phyloP scores from a whole-genome alignment of 2,329 filamentous ascomycete species.

The Xylariaceae sp. region DNA sequence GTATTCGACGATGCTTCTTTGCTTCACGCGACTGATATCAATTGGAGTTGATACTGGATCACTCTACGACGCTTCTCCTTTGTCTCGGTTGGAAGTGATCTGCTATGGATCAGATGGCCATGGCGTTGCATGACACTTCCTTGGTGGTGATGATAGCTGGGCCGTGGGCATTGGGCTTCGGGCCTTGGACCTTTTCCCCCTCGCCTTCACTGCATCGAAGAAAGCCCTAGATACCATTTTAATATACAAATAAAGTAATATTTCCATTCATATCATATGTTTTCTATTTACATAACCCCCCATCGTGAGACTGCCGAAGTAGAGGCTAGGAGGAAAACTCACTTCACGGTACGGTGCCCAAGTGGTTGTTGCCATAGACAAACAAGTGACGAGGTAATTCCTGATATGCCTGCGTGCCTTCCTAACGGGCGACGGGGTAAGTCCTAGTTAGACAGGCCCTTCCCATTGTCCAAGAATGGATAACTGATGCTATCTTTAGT shows the following conservation, averaged over 20 bases:
- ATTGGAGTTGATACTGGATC: constrained; percentile 18
- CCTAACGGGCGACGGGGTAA: background rate
- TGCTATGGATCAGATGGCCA: constrained; percentile 3
- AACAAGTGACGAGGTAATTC: background rate
- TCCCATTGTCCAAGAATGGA: background rate
- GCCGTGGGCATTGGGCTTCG: background rate
- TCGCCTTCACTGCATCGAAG: background rate
- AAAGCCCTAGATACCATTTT: background rate
- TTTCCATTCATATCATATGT: background rate
- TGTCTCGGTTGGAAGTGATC: constrained; percentile 14
- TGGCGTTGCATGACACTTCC: constrained; percentile 13
- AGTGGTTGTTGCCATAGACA: background rate
- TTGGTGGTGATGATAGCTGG: background rate
- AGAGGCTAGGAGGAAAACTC: background rate
- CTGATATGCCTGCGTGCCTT: background rate
- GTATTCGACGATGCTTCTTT: constrained; percentile 20
- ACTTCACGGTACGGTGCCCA: background rate
- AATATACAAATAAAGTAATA: constrained; percentile 13
- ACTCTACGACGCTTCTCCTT: constrained; percentile 11
- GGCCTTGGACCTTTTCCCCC: background rate
- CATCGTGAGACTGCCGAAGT: background rate
- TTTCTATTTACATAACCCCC: background rate
- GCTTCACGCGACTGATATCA: constrained; percentile 7
- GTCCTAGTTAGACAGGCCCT: background rate
- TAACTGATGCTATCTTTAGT: background rate